These are phyloP conservation scores for Aureobasidium sp. DNA, from an alignment of 2,329 filamentous ascomycete species.

Conservation along the genomic window DNA sequence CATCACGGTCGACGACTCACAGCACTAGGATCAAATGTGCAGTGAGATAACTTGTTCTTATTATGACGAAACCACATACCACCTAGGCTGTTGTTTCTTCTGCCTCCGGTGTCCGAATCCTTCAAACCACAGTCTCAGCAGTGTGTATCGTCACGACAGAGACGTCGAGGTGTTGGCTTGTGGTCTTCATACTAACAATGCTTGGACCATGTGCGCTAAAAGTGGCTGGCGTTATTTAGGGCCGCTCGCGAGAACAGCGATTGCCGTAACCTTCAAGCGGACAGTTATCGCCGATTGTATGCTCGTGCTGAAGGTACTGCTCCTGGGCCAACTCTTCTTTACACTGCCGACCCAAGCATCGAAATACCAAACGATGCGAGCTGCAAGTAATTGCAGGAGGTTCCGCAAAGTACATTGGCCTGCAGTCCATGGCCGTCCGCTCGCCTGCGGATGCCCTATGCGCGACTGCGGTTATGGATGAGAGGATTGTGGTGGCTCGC, in stretches of 20 bases:
- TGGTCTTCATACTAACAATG: neutral
- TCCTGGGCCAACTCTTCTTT: conserved; percentile 5
- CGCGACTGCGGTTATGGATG: neutral
- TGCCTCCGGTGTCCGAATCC: neutral
- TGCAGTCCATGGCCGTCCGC: neutral
- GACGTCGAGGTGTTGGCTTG: neutral
- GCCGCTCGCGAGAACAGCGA: neutral
- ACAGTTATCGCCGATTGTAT: conserved; percentile 8
- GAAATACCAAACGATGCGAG: neutral
- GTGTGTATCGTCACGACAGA: neutral
- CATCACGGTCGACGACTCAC: neutral
- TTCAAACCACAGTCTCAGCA: neutral
- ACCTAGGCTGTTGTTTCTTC: neutral
- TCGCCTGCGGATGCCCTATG: neutral
- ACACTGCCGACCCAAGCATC: conserved; percentile 5
- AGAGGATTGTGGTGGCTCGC: conserved; percentile 1
- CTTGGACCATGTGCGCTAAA: conserved; percentile 7
- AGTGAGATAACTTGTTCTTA: neutral
- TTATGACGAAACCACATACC: neutral
- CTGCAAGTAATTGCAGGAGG: conserved; percentile 10
- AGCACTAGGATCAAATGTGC: neutral
- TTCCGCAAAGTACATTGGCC: neutral
- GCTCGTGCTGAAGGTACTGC: conserved; percentile 1
- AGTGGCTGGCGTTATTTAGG: conserved; percentile 8
- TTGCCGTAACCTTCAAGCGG: neutral